These are phyloP conservation scores for Pyrenophora graminea DNA, from an alignment of 2,329 filamentous ascomycete genomes.

Conservation along the genomic window DNA sequence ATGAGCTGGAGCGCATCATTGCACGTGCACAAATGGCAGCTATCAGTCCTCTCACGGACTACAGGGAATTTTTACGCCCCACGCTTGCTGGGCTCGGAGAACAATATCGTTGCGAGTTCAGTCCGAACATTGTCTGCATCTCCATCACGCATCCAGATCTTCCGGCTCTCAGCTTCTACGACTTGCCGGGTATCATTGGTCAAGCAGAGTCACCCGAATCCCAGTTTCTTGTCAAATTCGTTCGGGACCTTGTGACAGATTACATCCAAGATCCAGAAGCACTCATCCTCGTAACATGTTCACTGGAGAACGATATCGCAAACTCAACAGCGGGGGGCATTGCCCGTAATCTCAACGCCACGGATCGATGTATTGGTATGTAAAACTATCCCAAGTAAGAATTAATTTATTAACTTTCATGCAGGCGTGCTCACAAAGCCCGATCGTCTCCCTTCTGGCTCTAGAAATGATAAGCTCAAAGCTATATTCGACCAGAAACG, in stretches of 20 bases:
- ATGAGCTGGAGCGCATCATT: slow-evolving; percentile 68
- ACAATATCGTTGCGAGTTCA: slow-evolving; percentile 66
- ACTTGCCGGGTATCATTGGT: slow-evolving; percentile 81
- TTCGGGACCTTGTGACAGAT: slow-evolving; percentile 69
- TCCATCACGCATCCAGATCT: slow-evolving; percentile 73
- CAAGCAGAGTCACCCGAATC: slow-evolving; percentile 58
- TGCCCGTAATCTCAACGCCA: slow-evolving; percentile 41
- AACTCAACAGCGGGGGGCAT: slow-evolving; percentile 74
- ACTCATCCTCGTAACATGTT: slow-evolving; percentile 75
- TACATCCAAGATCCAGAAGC: slow-evolving; percentile 73
- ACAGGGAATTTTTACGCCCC: slow-evolving; percentile 45
- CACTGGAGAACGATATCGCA: slow-evolving; percentile 78
- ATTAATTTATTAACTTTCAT: too few relatives aligned
- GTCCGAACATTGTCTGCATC: slow-evolving; percentile 78
- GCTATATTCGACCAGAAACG: slow-evolving; percentile 65
- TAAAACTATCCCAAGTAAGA: background rate
- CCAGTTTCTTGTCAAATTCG: slow-evolving; percentile 66
- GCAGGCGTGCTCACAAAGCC: slow-evolving; percentile 85
- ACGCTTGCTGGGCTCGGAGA: background rate
- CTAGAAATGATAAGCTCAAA: slow-evolving; percentile 59
- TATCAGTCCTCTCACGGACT: slow-evolving; percentile 66
- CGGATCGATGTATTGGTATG: slow-evolving; percentile 48
- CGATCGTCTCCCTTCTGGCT: slow-evolving; percentile 65
- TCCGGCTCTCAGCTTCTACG: slow-evolving; percentile 79
- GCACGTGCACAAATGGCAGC: slow-evolving; percentile 77